A percentile compares a stretch with the other conserved stretches of the same genome.
Conservation (phyloP, 345 rosid genomes). For the Atalantia buxifolia region DNA sequence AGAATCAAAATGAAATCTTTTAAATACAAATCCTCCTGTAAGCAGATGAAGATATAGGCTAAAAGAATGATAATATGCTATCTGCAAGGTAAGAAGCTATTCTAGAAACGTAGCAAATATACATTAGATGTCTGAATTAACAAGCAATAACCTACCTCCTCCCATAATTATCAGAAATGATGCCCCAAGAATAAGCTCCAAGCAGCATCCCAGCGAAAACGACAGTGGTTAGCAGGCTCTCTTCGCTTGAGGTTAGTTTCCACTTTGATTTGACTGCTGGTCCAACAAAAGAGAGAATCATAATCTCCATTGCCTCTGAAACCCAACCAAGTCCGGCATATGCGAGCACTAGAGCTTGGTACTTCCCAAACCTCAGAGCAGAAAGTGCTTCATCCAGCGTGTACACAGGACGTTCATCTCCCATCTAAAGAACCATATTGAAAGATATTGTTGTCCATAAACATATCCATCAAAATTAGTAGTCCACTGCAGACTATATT, state of each 20-base stretch:
- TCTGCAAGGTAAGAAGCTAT: not conserved
- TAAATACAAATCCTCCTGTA: too few relatives aligned
- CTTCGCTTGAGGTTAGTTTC: slow-evolving; percentile 36
- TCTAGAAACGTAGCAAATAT: not conserved
- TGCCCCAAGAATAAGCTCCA: slow-evolving; percentile 52
- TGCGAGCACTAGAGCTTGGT: slow-evolving; percentile 34
- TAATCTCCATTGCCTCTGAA: slow-evolving; percentile 50
- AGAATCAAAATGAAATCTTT: not conserved
- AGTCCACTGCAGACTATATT: not conserved
- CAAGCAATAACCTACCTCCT: slow-evolving; percentile 24
- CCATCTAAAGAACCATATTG: slow-evolving; percentile 17
- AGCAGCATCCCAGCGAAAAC: slow-evolving; percentile 48
- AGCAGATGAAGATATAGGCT: not conserved
- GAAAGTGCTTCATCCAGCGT: slow-evolving; percentile 40
- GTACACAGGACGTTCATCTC: slow-evolving; percentile 11
- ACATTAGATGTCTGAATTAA: too few relatives aligned
- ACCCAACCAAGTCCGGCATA: slow-evolving; percentile 46
- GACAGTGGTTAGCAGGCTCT: slow-evolving; percentile 33
- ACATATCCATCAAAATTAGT: not conserved
- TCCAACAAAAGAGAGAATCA: slow-evolving; percentile 55
- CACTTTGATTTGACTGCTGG: slow-evolving; percentile 39
- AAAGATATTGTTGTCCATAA: not conserved
- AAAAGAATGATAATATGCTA: not conserved
- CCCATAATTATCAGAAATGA: slow-evolving; percentile 39
- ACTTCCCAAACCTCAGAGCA: slow-evolving; percentile 39